phyloP scores from a whole-genome alignment of 768 basidiomycete species.

The Pisolithus sp. region DNA sequence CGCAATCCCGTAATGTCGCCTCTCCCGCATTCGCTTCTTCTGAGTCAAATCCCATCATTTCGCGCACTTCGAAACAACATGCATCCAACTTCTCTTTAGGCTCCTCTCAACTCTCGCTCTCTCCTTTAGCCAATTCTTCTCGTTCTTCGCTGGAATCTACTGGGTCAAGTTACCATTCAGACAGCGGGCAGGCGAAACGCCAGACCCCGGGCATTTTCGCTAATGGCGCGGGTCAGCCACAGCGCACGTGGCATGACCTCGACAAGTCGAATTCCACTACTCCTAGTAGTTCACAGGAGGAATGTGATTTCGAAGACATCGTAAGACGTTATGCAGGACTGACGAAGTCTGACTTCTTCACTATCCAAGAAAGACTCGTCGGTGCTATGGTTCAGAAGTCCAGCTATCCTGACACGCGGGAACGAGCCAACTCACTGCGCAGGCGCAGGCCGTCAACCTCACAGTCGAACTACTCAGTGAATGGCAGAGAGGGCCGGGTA shows the following conservation, averaged over 20 bases:
- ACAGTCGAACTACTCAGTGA: conserved; percentile 67
- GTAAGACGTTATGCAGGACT: conserved; percentile 62
- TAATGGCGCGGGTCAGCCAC: conserved; percentile 39
- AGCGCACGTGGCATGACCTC: conserved; percentile 63
- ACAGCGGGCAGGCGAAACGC: conserved; percentile 51
- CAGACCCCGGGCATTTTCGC: conserved; percentile 48
- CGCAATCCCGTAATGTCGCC: conserved; percentile 52
- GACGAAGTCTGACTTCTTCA: conserved; percentile 59
- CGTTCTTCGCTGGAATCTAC: conserved; percentile 73
- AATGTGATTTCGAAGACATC: conserved; percentile 58
- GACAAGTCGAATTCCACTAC: conserved; percentile 44
- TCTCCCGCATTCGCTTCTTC: conserved; percentile 35
- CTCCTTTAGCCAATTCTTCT: conserved; percentile 68
- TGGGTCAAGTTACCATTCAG: conserved; percentile 86
- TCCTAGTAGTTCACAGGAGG: conserved; percentile 46
- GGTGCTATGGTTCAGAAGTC: conserved; percentile 53
- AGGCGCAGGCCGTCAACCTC: conserved; percentile 75
- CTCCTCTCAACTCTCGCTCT: conserved; percentile 56
- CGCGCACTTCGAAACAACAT: conserved; percentile 51
- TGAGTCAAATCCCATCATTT: conserved; percentile 34
- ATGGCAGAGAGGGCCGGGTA: conserved; percentile 42
- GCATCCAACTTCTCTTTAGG: conserved; percentile 47
- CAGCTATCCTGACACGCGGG: conserved; percentile 48
- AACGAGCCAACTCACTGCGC: conserved; percentile 64
- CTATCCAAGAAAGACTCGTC: conserved; percentile 75